Base-by-base conservation (phyloP, 352 stramenopile genomes). In the Pythium aristosporum region DNA sequence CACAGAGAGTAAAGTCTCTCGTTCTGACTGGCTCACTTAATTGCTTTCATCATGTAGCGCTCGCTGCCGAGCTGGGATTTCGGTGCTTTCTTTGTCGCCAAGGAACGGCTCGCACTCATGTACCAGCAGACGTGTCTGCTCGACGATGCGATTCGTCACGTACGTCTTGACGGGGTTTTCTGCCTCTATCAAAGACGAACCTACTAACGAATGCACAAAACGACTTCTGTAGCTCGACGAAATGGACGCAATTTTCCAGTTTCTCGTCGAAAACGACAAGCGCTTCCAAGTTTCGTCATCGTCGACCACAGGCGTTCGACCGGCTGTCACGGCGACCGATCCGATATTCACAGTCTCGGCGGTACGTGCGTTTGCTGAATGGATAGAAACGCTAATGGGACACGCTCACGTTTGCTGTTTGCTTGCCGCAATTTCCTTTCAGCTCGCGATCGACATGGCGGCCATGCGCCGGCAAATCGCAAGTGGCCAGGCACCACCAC, bases 101-200 rank as follows among this genome's bases (percentile, higher is more conserved):
- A 95, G 56, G 87, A 95, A 41, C 72, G 72, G 7, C 64, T 96
- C 18, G 87, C 87, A 8, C 67, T 92, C 56, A 89, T 92, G 80
- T 96, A 94, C 60, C 83, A 91, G 61, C 85, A 94, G 56, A 87
- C 85, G 67, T 89, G 88, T 68, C 57, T 96, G 6, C 77, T 91
- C 10, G 87, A 96, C 52, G 85, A 95, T 53, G 80, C 81, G 1
- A 88, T 93, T 56, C 74, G 86, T 54, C 84, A 95, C 57, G 86
- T 95, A 81, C 20, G 44, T 41, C 21, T 48, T 48, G 8, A 23
- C 4, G 37, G 15, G 37, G 37, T 42, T 42, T 42, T 30, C 25
- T 5, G 25, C 25, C 25, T 30, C 3, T 30, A 5, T 5, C 5
- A 30, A 2, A 30, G 25, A 30, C 1, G 25, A 30, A 5, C 25